Conservation (phyloP, 139 green algal species). For the Chlamydomonas incerta region DNA sequence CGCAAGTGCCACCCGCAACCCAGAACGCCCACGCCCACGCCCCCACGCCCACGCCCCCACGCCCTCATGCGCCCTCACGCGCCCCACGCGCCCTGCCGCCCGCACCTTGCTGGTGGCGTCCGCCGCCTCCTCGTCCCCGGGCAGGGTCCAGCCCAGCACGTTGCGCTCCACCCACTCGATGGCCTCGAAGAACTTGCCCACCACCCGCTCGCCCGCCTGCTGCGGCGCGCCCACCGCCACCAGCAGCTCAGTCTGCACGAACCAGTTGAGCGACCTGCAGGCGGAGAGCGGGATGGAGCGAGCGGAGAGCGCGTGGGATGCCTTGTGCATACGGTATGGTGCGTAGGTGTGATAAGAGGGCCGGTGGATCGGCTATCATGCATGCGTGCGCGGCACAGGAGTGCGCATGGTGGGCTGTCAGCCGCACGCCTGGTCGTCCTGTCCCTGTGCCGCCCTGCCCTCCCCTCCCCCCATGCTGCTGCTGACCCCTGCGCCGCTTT, state of each 20-base stretch:
- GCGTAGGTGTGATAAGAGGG: too few species aligned
- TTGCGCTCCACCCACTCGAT: conserved; percentile 66
- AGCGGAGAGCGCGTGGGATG: not conserved
- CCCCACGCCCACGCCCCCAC: conserved; percentile 39
- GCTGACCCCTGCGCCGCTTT: too few species aligned
- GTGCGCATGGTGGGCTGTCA: too few species aligned
- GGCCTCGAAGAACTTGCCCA: conserved; percentile 51
- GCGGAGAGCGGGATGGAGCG: not conserved
- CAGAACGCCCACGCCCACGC: not conserved
- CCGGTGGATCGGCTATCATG: too few species aligned
- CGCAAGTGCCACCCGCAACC: too few species aligned
- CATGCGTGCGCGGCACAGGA: too few species aligned
- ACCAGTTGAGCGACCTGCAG: conserved; percentile 68
- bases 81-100: conserved; percentile 51
- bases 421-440: too few species aligned
- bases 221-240: conserved; percentile 64
- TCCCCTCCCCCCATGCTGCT: too few species aligned
- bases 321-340: too few species aligned
- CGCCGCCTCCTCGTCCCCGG: conserved; percentile 45
- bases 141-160: conserved; percentile 69
- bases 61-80: conserved; percentile 56
- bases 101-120: conserved; percentile 9
- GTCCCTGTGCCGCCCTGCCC: too few species aligned
- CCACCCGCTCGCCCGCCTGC: conserved; percentile 64
- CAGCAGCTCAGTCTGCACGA: conserved; percentile 68